Evolutionary conservation across 495 filamentous ascomycete species (phyloP).

Genomic region (Cenococcum geophilum): DNA sequence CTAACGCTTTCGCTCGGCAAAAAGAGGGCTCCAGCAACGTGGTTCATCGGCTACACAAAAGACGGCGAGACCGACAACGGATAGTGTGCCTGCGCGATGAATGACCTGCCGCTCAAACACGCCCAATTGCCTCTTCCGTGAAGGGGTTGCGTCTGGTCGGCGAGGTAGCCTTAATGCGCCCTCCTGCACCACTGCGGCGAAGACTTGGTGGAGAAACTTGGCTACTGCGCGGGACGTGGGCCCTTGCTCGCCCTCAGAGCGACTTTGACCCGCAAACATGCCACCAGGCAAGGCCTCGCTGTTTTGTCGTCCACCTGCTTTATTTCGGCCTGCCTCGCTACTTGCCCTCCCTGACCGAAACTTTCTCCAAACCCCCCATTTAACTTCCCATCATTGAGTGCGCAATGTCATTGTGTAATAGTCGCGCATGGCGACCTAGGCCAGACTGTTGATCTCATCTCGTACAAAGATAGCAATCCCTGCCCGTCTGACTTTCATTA

Average conservation of each 20-base stretch:
- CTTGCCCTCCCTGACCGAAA: not conserved
- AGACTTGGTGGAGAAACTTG: no score
- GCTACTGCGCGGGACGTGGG: no score
- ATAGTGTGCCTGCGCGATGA: not conserved
- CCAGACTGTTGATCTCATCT: slow-evolving; percentile 25
- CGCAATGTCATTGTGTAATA: slow-evolving; percentile 17
- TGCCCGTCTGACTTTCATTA: slow-evolving; percentile 21
- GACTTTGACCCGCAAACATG: not conserved
- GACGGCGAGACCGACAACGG: slow-evolving; percentile 1
- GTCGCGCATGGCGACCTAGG: slow-evolving; percentile 20
- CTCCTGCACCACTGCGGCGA: no score
- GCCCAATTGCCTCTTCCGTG: no score
- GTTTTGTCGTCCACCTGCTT: no score
- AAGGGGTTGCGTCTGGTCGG: no score
- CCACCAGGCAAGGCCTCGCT: not conserved
- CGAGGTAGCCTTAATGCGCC: no score
- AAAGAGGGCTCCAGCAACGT: slow-evolving; percentile 1
- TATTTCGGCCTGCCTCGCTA: not conserved
- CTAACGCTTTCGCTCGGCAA: not conserved
- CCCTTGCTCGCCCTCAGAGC: not conserved
- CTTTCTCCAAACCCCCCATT: slow-evolving; percentile 2
- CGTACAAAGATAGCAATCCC: slow-evolving; percentile 12
- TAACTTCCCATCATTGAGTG: slow-evolving; percentile 11
- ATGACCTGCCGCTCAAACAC: no score
- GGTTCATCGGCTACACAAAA: not conserved